Evolutionary conservation across 306 rosid species (phyloP), one percentile per base, ranked within the genome.

Genomic region (Cercis canadensis): DNA sequence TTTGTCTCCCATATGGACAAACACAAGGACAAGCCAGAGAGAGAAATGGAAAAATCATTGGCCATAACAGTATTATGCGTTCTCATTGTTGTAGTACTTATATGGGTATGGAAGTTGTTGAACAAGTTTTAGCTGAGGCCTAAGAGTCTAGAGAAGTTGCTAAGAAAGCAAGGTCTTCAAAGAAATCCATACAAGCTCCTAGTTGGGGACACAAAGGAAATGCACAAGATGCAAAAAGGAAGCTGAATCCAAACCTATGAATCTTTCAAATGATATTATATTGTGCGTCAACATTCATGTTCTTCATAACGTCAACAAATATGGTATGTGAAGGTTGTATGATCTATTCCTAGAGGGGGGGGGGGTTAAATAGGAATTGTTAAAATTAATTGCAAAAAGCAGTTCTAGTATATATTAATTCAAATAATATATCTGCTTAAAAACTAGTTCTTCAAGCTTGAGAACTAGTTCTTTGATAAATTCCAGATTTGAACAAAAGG

Each of bases 101-200:
- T 36, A 21, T 77, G 66, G 75, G 62, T 33, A 31, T 84, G 88
- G 86, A 78, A 37, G 32, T 62, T 53, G 53, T 8, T 82, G 24
- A 73, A 41, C 2, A 67, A 75, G 86, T 45, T 78, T 6, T 85
- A 86, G 86, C 11, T 84, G 13, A 62, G 49, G 66, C 88, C 88
- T 0, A 81, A 81, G 73, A 66, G 24, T 43, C 60, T 78, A 8
- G 89, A 85, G 57, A 72, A 14, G 41, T 16, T 6, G 4, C 71
- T 81, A 8, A 62, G 82, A 41, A 6, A 58, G 49, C 82, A 85
- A 72, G 82, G 89, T 2, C 50, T 78, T 14, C 3, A 9, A 0
- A 84, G 80, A n/a, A 75, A 64, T 24, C 47, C 84, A 10, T 85
- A 85, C 19, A 62, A 46, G 37, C 5, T 85, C 39, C 18, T 47